Conservation (phyloP, 257 asterid genomes). For the Sherardia arvensis region DNA sequence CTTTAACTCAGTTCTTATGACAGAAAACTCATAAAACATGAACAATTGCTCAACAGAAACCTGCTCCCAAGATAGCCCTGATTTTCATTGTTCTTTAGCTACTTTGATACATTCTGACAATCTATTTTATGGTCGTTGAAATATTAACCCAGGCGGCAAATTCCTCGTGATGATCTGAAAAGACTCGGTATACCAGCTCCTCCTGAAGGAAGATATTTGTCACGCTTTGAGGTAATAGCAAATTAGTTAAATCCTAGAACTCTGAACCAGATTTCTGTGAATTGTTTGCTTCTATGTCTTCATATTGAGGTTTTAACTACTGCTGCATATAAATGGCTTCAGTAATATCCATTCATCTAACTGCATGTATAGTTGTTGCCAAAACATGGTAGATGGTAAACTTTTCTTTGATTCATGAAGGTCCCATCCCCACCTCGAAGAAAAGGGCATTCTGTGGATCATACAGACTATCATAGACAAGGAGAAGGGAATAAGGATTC, state of each 20-base stretch:
- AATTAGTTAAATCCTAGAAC: not conserved
- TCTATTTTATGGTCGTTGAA: constrained; percentile 3
- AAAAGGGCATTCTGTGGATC: constrained; percentile 30
- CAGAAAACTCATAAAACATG: not conserved
- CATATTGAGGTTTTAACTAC: not conserved
- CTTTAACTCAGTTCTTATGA: not conserved
- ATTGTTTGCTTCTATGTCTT: not conserved
- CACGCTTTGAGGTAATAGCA: constrained; percentile 56
- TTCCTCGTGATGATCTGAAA: constrained; percentile 74
- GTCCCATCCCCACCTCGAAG: constrained; percentile 80
- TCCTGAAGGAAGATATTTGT: constrained; percentile 82
- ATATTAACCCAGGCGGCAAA: constrained; percentile 40
- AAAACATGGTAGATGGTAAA: not conserved
- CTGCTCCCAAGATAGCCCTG: not conserved
- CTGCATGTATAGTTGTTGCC: not conserved
- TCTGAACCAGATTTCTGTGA: not conserved
- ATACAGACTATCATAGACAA: constrained; percentile 29
- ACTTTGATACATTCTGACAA: not conserved
- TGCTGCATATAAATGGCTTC: too few species aligned
- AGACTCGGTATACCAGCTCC: constrained; percentile 89
- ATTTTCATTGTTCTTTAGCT: not conserved
- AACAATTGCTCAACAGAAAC: not conserved
- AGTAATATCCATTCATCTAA: not conserved
- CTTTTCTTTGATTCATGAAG: constrained; percentile 21
- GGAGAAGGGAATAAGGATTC: constrained; percentile 22